Conservation (phyloP, 2,329 filamentous ascomycete genomes). For the Colletotrichum sojae region DNA sequence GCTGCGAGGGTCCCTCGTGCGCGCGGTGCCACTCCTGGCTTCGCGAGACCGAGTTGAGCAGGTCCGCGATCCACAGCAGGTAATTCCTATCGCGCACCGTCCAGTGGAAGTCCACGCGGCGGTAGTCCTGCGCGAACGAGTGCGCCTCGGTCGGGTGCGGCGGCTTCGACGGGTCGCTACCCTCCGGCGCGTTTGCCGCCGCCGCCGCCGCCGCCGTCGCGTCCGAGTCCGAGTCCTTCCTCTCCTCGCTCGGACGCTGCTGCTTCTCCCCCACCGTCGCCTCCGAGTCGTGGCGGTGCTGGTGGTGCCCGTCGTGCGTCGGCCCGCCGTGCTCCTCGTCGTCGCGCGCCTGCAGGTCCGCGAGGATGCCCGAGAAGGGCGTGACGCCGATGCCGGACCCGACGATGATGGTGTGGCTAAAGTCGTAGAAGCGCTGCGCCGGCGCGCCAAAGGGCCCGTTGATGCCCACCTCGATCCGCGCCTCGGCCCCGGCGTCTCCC, state of each 20-base stretch:
- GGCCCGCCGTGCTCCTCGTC: constrained; percentile 53
- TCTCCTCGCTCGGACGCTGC: not conserved
- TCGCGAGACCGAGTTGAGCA: constrained; percentile 64
- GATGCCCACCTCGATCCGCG: constrained; percentile 64
- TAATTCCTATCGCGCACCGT: constrained; percentile 70
- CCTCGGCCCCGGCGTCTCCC: constrained; percentile 49
- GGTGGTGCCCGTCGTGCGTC: constrained; percentile 19
- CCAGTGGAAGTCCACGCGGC: constrained; percentile 73
- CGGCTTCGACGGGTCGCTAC: constrained; percentile 33
- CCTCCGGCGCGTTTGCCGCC: constrained; percentile 27
- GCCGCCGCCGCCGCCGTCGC: not conserved
- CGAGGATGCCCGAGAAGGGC: constrained; percentile 69
- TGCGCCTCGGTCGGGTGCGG: constrained; percentile 39
- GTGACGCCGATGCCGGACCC: constrained; percentile 72
- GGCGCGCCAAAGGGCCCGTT: constrained; percentile 72
- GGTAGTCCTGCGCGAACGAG: constrained; percentile 55
- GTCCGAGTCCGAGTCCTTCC: not conserved
- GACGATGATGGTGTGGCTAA: constrained; percentile 68
- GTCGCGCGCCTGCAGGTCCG: constrained; percentile 65
- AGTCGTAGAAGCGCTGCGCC: constrained; percentile 71
- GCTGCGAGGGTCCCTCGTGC: constrained; percentile 49
- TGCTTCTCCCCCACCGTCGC: constrained; percentile 27
- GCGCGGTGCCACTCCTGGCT: constrained; percentile 55
- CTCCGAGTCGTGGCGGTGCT: constrained; percentile 41
- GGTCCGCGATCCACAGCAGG: constrained; percentile 70